phyloP scores from a whole-genome alignment of 129 eudicot genomes.

The Arctium lappa region DNA sequence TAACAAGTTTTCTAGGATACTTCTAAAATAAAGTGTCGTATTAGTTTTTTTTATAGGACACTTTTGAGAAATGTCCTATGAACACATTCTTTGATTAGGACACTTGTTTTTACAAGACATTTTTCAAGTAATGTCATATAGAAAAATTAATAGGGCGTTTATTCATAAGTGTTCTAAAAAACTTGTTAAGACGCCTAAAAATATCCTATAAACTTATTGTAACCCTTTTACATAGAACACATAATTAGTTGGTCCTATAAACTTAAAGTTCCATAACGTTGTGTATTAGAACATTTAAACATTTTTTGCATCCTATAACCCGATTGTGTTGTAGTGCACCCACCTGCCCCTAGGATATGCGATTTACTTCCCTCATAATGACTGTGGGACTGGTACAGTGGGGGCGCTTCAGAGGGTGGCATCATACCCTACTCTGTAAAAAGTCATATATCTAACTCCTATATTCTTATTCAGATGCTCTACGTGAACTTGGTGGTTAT shows the following conservation, averaged over 20 bases:
- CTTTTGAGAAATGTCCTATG: background rate
- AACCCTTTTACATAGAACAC: too few species aligned
- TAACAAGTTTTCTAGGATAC: background rate
- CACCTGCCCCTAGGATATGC: background rate
- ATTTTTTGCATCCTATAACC: background rate
- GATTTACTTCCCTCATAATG: background rate
- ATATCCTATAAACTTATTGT: too few species aligned
- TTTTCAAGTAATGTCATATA: background rate
- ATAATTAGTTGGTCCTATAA: too few species aligned
- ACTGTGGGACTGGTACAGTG: background rate
- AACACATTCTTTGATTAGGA: background rate
- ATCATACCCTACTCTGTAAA: background rate
- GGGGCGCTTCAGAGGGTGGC: background rate
- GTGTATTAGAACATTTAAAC: background rate
- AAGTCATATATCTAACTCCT: background rate
- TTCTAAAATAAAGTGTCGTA: background rate
- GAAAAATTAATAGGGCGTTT: background rate
- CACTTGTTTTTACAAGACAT: background rate
- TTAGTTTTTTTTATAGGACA: background rate
- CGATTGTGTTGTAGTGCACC: background rate
- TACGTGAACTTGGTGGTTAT: constrained; percentile 44
- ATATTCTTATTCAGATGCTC: constrained; percentile 33
- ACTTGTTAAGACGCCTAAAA: background rate
- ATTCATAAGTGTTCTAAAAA: too few species aligned
- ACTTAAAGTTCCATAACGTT: background rate